phyloP scores from a whole-genome alignment of 2,329 filamentous ascomycete species.

The Penicillium sp. region DNA sequence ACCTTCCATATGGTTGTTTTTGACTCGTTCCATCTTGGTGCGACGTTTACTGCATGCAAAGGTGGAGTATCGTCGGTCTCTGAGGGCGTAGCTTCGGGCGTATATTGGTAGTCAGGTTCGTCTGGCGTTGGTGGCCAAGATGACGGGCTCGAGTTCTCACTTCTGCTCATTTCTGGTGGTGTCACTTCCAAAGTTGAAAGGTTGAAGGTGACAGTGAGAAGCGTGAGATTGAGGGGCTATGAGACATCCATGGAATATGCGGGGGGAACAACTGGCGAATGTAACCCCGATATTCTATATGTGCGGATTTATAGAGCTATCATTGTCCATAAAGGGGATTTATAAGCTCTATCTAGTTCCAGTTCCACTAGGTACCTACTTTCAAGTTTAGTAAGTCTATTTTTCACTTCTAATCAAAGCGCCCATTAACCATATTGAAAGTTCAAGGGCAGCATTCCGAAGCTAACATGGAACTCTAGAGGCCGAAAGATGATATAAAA shows the following conservation, averaged over 20 bases:
- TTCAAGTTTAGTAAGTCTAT: not conserved
- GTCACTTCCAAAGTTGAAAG: not conserved
- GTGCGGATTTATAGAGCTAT: not conserved
- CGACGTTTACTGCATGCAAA: constrained; percentile 24
- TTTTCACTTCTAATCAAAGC: not conserved
- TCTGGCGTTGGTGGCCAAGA: not conserved
- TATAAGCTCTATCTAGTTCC: not conserved
- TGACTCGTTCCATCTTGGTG: constrained; percentile 24
- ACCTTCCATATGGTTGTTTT: constrained; percentile 21
- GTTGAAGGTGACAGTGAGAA: not conserved
- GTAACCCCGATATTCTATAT: constrained; percentile 1
- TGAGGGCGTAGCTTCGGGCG: not conserved
- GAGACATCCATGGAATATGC: not conserved
- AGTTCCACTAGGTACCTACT: no score
- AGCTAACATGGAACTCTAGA: not conserved
- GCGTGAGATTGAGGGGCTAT: not conserved
- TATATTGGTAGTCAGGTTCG: not conserved
- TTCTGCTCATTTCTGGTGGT: not conserved
- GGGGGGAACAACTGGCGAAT: not conserved
- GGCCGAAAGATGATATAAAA: not conserved
- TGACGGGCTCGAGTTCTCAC: not conserved
- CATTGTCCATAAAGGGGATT: not conserved
- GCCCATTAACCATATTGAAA: not conserved
- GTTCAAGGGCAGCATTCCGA: not conserved
- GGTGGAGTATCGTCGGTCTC: constrained; percentile 22